Evolutionary conservation across 495 filamentous ascomycete species (phyloP), one percentile per base, ranked within the genome.

Genomic region (Friedmanniomyces endolithicus): DNA sequence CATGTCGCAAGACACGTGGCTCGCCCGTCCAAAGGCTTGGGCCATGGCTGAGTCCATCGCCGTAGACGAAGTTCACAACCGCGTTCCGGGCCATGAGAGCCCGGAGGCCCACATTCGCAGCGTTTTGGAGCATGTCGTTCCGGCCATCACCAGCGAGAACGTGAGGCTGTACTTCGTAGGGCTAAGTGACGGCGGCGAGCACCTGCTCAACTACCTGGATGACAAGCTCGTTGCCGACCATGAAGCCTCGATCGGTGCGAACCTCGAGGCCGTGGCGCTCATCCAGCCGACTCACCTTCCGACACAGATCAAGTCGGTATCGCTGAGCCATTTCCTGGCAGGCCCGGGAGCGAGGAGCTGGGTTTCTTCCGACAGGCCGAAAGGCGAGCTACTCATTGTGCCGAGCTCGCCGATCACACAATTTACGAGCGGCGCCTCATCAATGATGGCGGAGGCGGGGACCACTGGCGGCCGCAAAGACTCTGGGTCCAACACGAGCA

Each of bases 111-210:
- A 72, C 54, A 51, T 70, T 52, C 39, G 48, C 20, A 64, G 34
- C 25, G 61, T 71, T 7, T 60, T 70, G 46, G 44, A 69, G 0
- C 46, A 61, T 17, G 53, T 72, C 53, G 41, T 70, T 39, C 43
- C 56, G 1, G 27, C 64, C 8, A 58, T 67, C 29, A 59, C 68
- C 9, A 24, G 48, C 12, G 17, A 52, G 11, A 61, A 69, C 31
- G 66, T 68, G 1, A 58, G 68, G 55, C 34, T 72, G 39, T 71
- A 68, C 52, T 39, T 70, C 25, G 52, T 72, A 17, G 68, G 61
- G 4, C 54, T 72, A 29, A 49, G 63, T 27, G 56, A 58, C 20
- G 67, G 70, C 19, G 63, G 53, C 27, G 59, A 62, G 35, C 59
- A 48, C 22, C 20, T 61, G 2, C 40, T 69, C 0, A 46, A 56